Base-by-base conservation (phyloP, 176 grass and related monocot species). In the Echinochloa phyllopogon region DNA sequence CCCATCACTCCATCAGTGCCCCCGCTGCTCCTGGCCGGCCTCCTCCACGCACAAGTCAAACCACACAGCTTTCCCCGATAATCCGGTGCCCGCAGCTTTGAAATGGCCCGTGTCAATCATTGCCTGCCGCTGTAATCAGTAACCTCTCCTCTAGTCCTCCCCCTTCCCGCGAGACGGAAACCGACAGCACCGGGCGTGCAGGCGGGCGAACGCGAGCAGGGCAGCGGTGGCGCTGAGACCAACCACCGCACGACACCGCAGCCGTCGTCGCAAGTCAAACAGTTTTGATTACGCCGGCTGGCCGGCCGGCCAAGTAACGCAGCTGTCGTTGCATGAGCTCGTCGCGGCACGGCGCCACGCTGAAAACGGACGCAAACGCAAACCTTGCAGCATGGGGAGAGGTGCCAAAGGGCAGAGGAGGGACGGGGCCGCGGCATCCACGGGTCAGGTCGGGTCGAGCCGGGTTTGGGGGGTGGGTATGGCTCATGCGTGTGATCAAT, bases 401-500 rank as follows among this genome's bases (percentile, higher is more conserved):
- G 50, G 6, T 16, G 50, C 15, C 15, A 18, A 18, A 16, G 50
- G 21, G 25, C 59, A 10, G 14, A 17, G 27, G 27, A 15, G 38
- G 33, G 15, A 39, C 33, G 63, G 33, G 39, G 63, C 36, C 9
- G 65, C 39, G 9, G 20, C 39, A n/a, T 40, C 41, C 17, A 4
- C 10, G 16, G 60, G 58, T 12, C 10, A 40, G 56, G 43, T 48
- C 23, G 9, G 44, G 1, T 14, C 20, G 11, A 36, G 14, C 56
- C 15, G 78, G 72, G 39, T 63, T n/a, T 65, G 57, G 8, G 8
- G 9, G 56, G 77, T 69, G 44, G 72, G 71, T 86, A 29, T 39
- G 63, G 72, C 38, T 90, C 83, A 86, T 82, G 88, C 83, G 64
- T n/a, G 1, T 40, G 17, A 77, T 86, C 51, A 86, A 86, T 82